Conservation (phyloP, 2,329 filamentous ascomycete genomes). For the Microdochium trichocladiopsis region DNA sequence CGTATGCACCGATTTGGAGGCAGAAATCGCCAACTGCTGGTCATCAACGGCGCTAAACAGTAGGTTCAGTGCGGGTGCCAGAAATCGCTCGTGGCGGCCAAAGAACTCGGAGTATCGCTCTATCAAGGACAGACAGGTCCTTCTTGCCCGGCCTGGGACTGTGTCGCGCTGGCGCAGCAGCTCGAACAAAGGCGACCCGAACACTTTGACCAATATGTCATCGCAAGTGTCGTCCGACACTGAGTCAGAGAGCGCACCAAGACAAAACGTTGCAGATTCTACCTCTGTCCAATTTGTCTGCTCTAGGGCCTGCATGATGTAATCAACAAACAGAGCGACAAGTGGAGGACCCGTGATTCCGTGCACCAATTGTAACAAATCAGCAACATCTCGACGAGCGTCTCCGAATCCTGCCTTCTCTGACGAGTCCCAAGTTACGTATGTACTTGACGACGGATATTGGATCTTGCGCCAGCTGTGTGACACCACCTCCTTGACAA, state of each 20-base stretch:
- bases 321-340: slow-evolving; percentile 47
- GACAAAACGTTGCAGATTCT: slow-evolving; percentile 54
- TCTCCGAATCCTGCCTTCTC: slow-evolving; percentile 62
- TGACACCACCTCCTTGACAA: slow-evolving; percentile 58
- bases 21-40: slow-evolving; percentile 53
- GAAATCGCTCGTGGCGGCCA: slow-evolving; percentile 56
- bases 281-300: slow-evolving; percentile 49
- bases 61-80: slow-evolving; percentile 66
- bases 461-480: slow-evolving; percentile 63
- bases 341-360: slow-evolving; percentile 50
- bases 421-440: slow-evolving; percentile 61
- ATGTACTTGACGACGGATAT: slow-evolving; percentile 52
- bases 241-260: slow-evolving; percentile 62
- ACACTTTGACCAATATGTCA: slow-evolving; percentile 51
- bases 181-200: slow-evolving; percentile 51
- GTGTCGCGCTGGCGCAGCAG: slow-evolving; percentile 42
- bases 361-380: slow-evolving; percentile 68
- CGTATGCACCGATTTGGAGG: slow-evolving; percentile 66
- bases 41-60: slow-evolving; percentile 65
- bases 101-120: slow-evolving; percentile 74
- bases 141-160: slow-evolving; percentile 56
- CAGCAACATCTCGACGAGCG: slow-evolving; percentile 71
- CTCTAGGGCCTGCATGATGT: slow-evolving; percentile 42
- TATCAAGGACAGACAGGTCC: slow-evolving; percentile 63
- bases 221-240: slow-evolving; percentile 53